Percentiles rank a stretch among this genome's conserved stretches.
Conservation (phyloP, 768 basidiomycete species). For the Thelephora aurantiotincta region DNA sequence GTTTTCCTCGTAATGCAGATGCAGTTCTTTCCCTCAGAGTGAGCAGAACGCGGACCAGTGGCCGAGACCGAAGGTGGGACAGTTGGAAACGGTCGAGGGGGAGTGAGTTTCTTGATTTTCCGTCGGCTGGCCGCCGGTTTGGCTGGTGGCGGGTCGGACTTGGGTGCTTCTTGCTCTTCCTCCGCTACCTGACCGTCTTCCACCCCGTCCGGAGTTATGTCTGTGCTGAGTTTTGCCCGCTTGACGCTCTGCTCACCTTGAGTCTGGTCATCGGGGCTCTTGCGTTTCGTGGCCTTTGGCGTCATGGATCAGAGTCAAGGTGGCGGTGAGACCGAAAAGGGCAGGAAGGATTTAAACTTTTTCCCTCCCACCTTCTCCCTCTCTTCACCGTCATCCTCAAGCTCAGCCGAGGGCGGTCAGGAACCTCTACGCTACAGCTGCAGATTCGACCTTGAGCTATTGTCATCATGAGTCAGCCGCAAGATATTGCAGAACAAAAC, state of each 20-base stretch:
- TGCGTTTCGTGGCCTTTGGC: background rate
- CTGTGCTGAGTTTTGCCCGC: background rate
- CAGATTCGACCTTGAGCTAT: background rate
- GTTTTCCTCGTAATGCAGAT: constrained; percentile 74
- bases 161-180: background rate
- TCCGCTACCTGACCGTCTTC: background rate
- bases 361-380: constrained; percentile 1
- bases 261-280: background rate
- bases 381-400: background rate
- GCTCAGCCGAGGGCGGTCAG: too few species aligned
- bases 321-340: too few species aligned
- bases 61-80: constrained; percentile 64
- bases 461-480: constrained; percentile 44
- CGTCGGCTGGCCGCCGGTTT: constrained; percentile 5
- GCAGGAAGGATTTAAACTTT: background rate
- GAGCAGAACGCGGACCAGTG: constrained; percentile 68
- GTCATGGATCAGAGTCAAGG: background rate
- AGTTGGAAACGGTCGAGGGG: constrained; percentile 63
- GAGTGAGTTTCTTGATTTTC: constrained; percentile 50
- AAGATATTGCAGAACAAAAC: constrained; percentile 83
- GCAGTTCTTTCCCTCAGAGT: constrained; percentile 67
- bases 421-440: too few species aligned
- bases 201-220: background rate
- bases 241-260: background rate
- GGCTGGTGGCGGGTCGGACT: background rate